These are phyloP conservation scores for Phyllosticta capitalensis DNA, from an alignment of 2,329 filamentous ascomycete species.

Conservation along the genomic window DNA sequence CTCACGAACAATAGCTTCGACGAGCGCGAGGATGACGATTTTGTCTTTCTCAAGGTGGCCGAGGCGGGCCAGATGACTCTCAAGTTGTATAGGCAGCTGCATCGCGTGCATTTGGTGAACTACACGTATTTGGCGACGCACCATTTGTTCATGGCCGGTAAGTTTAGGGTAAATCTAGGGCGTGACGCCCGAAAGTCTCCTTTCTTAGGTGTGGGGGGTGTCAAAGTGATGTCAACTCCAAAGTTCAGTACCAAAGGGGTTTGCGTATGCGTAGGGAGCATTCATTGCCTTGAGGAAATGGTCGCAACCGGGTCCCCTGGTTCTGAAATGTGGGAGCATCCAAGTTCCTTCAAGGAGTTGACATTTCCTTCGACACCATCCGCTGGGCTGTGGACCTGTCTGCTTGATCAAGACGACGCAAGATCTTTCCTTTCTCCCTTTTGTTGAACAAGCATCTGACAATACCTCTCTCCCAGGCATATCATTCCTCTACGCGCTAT, in stretches of 20 bases:
- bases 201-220: not conserved
- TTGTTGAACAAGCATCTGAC: too few species aligned
- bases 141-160: slow-evolving; percentile 93
- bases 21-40: slow-evolving; percentile 71
- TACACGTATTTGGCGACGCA: slow-evolving; percentile 95
- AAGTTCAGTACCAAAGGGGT: too few species aligned
- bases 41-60: slow-evolving; percentile 88
- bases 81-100: slow-evolving; percentile 80
- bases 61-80: slow-evolving; percentile 90
- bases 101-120: slow-evolving; percentile 81
- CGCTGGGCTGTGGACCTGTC: too few species aligned
- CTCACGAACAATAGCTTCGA: slow-evolving; percentile 48
- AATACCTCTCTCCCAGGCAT: slow-evolving; percentile 42
- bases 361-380: too few species aligned
- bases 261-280: too few species aligned
- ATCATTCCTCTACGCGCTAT: slow-evolving; percentile 92
- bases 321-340: too few species aligned
- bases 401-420: too few species aligned
- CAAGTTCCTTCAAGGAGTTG: too few species aligned
- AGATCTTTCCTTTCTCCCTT: too few species aligned
- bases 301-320: too few species aligned
- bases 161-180: slow-evolving; percentile 16
- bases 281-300: too few species aligned
- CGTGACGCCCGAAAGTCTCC: not conserved
- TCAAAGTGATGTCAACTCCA: too few species aligned